Evolutionary conservation across 1,284 basidiomycete species (phyloP), one percentile per base, ranked within the genome.

Genomic region (Cryptococcus wingfieldii): DNA sequence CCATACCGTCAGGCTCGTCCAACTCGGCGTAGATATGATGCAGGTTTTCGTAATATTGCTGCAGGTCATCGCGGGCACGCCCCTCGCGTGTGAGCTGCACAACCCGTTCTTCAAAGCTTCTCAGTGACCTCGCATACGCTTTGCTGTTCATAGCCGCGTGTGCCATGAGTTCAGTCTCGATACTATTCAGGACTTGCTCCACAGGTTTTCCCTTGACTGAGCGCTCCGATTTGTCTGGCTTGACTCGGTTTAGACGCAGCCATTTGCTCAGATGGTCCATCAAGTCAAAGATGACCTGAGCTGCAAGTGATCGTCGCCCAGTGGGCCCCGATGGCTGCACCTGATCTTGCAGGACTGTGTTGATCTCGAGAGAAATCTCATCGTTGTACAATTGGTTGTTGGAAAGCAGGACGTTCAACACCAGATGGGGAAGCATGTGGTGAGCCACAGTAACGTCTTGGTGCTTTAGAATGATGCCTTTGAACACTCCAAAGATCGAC

Each of bases 1-100:
- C 94, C 96, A 99, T 99, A 12, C 96, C 96, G 76, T 99, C 96
- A 0, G 96, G 96, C 72, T 99, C 94, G 70, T 99, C 94, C 4
- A 99, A 81, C 55, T 90, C 84, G 13, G 96, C 89, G 73, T 99
- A 99, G 61, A 98, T 96, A 71, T 96, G 86, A 69, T 99, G 96
- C 39, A 98, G 79, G 34, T 86, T 84, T 69, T 98, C 96, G 69
- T 92, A 98, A 72, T 92, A 88, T 1, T 79, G 80, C 51, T 91
- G 85, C 1, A 93, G 79, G 19, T 88, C 83, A 47, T 78, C 73
- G 38, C 62, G 62, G 10, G 56, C 58, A 19, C 79, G 73, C 0
- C 80, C 76, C 62, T 69, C 69, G 47, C 78, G 74, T 55, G 80
- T 79, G 31, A 87, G 76, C 13, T 77, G 63, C 18, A 68, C 54